Conservation (phyloP, 345 rosid species). For the Lepidium aucheri region DNA sequence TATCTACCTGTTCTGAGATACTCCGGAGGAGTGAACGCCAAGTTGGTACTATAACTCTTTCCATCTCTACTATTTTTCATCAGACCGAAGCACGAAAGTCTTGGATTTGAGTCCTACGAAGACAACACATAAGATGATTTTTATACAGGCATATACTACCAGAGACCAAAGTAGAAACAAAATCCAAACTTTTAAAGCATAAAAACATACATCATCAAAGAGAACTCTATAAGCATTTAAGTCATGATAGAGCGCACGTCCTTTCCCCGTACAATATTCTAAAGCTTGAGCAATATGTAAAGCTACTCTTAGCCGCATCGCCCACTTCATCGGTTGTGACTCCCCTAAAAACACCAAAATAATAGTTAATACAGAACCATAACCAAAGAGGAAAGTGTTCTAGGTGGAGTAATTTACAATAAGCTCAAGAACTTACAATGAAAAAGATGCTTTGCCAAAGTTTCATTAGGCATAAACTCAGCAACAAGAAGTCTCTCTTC, state of each 20-base stretch:
- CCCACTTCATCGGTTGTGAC: slow-evolving; percentile 92
- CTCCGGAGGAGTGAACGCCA: slow-evolving; percentile 96
- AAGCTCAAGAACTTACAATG: slow-evolving; percentile 47
- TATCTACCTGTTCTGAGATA: slow-evolving; percentile 76
- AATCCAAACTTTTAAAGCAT: not conserved
- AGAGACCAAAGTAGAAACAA: not conserved
- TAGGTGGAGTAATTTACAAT: not conserved
- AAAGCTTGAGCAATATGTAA: slow-evolving; percentile 91
- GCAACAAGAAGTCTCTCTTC: slow-evolving; percentile 94
- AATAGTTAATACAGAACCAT: not conserved
- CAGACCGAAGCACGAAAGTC: slow-evolving; percentile 86
- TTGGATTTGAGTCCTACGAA: slow-evolving; percentile 79
- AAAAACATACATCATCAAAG: slow-evolving; percentile 63
- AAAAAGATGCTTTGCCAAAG: slow-evolving; percentile 92
- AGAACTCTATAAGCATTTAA: slow-evolving; percentile 87
- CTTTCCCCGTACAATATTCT: slow-evolving; percentile 80
- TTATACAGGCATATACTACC: not conserved
- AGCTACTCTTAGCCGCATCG: slow-evolving; percentile 86
- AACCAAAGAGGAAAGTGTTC: not conserved
- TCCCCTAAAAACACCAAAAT: slow-evolving; percentile 50
- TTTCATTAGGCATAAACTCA: slow-evolving; percentile 83
- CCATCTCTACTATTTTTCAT: slow-evolving; percentile 98
- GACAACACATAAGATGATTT: not conserved
- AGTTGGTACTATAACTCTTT: slow-evolving; percentile 87
- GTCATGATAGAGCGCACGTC: slow-evolving; percentile 90